Percentiles rank a stretch among this genome's conserved stretches.
Evolutionary conservation across 2,329 filamentous ascomycete species (phyloP).

Genomic region (Neocucurbitaria cava): DNA sequence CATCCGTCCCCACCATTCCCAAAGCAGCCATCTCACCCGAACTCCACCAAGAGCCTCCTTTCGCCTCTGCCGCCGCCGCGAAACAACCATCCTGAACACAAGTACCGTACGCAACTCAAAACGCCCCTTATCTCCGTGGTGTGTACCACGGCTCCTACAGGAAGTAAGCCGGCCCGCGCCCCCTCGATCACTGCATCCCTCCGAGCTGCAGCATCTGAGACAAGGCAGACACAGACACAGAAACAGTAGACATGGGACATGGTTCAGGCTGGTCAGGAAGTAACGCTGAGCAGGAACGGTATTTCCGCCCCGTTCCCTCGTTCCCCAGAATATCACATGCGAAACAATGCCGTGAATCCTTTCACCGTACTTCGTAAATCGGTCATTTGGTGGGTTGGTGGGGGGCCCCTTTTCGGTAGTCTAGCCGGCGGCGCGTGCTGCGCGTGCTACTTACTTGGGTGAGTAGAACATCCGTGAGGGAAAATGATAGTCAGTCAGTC

Average conservation of each 20-base stretch:
- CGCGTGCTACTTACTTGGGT: no score
- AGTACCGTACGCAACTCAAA: not conserved
- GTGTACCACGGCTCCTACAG: no score
- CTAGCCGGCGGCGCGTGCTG: not conserved
- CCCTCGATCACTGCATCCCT: not conserved
- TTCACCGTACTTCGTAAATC: not conserved
- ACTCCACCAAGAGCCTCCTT: constrained; percentile 5
- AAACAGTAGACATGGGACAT: no score
- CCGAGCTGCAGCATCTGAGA: not conserved
- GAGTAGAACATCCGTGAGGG: no score
- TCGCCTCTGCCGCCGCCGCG: not conserved
- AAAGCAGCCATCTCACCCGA: constrained; percentile 5
- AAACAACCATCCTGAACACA: not conserved
- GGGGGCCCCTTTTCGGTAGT: not conserved
- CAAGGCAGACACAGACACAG: no score
- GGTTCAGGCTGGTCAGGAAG: no score
- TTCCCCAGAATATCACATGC: constrained; percentile 12
- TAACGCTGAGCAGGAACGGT: not conserved
- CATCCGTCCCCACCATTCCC: not conserved
- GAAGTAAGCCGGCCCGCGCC: constrained; percentile 1
- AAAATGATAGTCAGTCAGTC: no score
- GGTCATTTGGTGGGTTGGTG: not conserved
- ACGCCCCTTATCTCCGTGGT: no score
- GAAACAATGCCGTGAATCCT: not conserved
- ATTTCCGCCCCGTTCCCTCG: no score